phyloP scores from a whole-genome alignment of 768 basidiomycete genomes.

The Lactarius hatsudake region DNA sequence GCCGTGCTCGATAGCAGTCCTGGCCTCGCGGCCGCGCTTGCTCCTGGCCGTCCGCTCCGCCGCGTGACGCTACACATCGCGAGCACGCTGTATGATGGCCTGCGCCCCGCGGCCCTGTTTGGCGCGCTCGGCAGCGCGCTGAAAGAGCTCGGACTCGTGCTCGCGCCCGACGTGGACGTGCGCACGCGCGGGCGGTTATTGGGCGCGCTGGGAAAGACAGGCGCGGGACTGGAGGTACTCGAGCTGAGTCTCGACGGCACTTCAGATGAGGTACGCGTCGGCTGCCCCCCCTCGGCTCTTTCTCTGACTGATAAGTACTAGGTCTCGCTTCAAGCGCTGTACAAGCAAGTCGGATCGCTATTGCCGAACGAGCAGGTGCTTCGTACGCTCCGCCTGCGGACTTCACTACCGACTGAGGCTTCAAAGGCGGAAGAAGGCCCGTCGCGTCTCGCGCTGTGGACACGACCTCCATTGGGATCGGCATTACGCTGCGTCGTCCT shows the following conservation, averaged over 20 bases:
- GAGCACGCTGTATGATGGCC: conserved; percentile 36
- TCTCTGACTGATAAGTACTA: not conserved
- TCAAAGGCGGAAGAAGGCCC: conserved; percentile 35
- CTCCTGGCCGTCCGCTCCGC: conserved; percentile 32
- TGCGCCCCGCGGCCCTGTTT: conserved; percentile 35
- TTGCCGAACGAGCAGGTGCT: conserved; percentile 33
- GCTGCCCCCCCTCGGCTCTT: not conserved
- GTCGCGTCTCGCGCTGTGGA: conserved; percentile 31
- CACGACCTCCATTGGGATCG: conserved; percentile 31
- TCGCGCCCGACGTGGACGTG: conserved; percentile 32
- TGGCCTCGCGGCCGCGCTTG: conserved; percentile 30
- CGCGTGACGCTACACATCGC: conserved; percentile 30
- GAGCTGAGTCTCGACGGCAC: conserved; percentile 30
- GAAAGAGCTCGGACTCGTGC: conserved; percentile 22
- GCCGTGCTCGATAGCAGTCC: conserved; percentile 30
- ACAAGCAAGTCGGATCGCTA: conserved; percentile 32
- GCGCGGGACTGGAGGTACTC: conserved; percentile 31
- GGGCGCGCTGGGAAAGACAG: conserved; percentile 33
- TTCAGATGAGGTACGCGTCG: conserved; percentile 33
- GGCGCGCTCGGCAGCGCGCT: conserved; percentile 27
- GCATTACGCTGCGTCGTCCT: conserved; percentile 31
- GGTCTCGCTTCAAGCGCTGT: conserved; percentile 30
- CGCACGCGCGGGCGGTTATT: conserved; percentile 36
- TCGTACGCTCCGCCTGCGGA: conserved; percentile 32
- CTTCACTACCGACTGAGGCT: conserved; percentile 41